Evolutionary conservation across 208 protist species (phyloP).

Genomic region (Leishmania amazonensis): DNA sequence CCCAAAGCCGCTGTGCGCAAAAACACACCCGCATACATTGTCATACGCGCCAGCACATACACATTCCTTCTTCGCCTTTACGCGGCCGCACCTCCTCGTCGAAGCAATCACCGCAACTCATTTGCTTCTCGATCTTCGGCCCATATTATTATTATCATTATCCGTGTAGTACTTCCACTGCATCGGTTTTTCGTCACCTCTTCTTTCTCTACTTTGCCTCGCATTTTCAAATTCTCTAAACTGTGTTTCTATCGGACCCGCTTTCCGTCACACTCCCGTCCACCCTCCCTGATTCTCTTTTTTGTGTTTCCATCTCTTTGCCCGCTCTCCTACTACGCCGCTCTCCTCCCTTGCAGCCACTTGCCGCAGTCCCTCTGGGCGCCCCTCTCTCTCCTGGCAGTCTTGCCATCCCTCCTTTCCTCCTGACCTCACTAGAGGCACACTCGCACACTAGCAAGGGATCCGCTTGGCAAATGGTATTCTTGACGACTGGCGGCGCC

Average conservation of each 20-base stretch:
- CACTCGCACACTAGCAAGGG: background rate
- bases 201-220: background rate
- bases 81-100: background rate
- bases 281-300: background rate
- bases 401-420: background rate
- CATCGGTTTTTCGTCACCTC: background rate
- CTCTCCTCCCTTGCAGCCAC: background rate
- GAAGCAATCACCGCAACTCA: background rate
- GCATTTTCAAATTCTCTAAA: background rate
- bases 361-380: background rate
- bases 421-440: background rate
- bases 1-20: background rate
- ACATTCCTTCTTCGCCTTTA: background rate
- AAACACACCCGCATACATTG: background rate
- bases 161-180: background rate
- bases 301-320: background rate
- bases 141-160: background rate
- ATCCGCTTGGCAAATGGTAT: slow-evolving; percentile 55
- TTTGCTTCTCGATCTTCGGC: background rate
- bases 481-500: slow-evolving; percentile 80
- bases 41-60: background rate
- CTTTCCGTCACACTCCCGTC: background rate
- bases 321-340: background rate
- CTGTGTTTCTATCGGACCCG: background rate
- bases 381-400: too few relatives aligned